Percentiles rank a stretch among this genome's conserved stretches.
Conservation (phyloP, 257 asterid species). For the Nicotiana tomentosiformis region DNA sequence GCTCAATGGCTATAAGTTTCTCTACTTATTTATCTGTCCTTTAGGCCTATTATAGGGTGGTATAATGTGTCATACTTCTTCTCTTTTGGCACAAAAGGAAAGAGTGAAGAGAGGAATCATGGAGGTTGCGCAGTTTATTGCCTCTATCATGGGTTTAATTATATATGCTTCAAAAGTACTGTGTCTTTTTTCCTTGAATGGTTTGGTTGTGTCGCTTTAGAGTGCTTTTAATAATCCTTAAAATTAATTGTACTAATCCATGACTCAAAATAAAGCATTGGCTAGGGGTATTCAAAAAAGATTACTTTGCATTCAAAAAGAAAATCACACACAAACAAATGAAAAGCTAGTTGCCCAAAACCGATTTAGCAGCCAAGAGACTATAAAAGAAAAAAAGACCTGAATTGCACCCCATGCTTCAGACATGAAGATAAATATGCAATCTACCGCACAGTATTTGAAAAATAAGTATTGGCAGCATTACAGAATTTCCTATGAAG, state of each 20-base stretch:
- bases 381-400: background rate
- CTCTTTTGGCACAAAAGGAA: background rate
- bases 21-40: background rate
- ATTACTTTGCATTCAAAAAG: background rate
- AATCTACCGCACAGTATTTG: background rate
- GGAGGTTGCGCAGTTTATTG: background rate
- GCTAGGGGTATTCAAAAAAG: constrained; percentile 2
- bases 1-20: background rate
- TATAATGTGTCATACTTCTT: background rate
- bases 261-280: background rate
- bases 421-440: background rate
- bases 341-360: background rate
- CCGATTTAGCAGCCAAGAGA: background rate
- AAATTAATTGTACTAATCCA: background rate
- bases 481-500: background rate
- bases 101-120: background rate
- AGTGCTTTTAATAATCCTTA: background rate
- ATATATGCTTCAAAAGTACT: background rate
- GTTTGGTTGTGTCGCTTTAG: background rate
- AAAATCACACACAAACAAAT: background rate
- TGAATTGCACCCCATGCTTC: background rate
- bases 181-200: background rate
- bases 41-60: background rate
- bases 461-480: background rate
- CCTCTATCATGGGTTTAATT: background rate